A percentile compares a stretch with the other conserved stretches of the same genome.
These are phyloP conservation scores for Aspergillus felis DNA, from an alignment of 2,329 filamentous ascomycete genomes.

Conservation along the genomic window DNA sequence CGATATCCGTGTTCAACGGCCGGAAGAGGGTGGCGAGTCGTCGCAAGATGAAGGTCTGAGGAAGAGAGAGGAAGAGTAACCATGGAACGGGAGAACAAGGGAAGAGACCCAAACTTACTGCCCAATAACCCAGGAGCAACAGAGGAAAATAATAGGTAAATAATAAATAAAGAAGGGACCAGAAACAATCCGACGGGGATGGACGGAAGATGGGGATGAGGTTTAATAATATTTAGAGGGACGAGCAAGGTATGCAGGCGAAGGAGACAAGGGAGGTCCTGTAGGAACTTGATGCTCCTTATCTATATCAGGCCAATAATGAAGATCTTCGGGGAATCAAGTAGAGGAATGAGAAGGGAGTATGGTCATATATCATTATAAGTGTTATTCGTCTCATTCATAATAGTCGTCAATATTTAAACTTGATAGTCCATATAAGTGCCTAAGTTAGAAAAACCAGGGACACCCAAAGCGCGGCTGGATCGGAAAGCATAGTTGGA, in stretches of 20 bases:
- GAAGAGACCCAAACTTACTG: not conserved
- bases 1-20: constrained; percentile 4
- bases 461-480: constrained; percentile 10
- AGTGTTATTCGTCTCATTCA: not conserved
- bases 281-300: not conserved
- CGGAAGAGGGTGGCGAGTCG: not conserved
- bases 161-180: not conserved
- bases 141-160: not conserved
- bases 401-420: not conserved
- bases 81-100: constrained; percentile 2
- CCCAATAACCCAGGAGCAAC: not conserved
- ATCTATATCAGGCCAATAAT: not conserved
- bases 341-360: not conserved
- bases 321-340: not conserved
- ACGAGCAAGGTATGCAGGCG: not conserved
- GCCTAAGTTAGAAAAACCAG: constrained; percentile 1
- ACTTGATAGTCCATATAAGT: not conserved
- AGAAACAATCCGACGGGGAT: not conserved
- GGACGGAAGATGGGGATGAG: not conserved
- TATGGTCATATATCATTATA: not conserved
- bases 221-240: not conserved
- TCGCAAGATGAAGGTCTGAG: not conserved
- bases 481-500: constrained; percentile 14
- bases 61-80: constrained; percentile 1
- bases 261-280: not conserved